Percentiles rank a stretch among this genome's conserved stretches.
phyloP scores from a whole-genome alignment of 2,329 filamentous ascomycete species.

The Nemania bipapillata region DNA sequence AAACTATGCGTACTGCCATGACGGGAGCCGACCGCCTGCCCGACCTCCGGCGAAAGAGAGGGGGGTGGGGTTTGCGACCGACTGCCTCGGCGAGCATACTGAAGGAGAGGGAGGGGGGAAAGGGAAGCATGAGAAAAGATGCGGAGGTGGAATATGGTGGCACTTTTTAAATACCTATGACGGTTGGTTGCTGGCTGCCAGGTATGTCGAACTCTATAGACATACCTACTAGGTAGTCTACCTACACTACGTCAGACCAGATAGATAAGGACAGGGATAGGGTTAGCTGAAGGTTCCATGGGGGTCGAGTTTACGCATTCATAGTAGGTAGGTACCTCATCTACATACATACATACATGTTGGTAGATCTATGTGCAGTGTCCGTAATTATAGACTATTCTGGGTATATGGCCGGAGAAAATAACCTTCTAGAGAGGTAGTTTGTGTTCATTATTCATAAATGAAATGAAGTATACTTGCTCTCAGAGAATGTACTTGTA shows the following conservation, averaged over 20 bases:
- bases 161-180: slow-evolving; percentile 21
- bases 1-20: slow-evolving; percentile 41
- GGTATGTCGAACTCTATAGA: slow-evolving; percentile 27
- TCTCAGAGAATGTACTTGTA: too few species aligned
- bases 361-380: too few species aligned
- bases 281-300: too few species aligned
- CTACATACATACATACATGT: too few species aligned
- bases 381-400: too few species aligned
- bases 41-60: slow-evolving; percentile 39
- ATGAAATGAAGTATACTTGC: too few species aligned
- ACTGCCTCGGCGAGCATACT: slow-evolving; percentile 43
- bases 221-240: slow-evolving; percentile 1
- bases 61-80: slow-evolving; percentile 46
- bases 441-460: too few species aligned
- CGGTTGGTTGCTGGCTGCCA: slow-evolving; percentile 16
- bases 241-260: neutral
- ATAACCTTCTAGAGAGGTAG: too few species aligned
- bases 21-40: slow-evolving; percentile 47
- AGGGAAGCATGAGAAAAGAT: neutral
- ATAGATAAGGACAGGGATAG: neutral
- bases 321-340: too few species aligned
- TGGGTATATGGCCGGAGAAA: too few species aligned
- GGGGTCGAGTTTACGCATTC: neutral
- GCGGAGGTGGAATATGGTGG: neutral
- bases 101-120: slow-evolving; percentile 13